These are phyloP conservation scores for Aquilaria malaccensis DNA, from an alignment of 345 rosid species.

Conservation along the genomic window DNA sequence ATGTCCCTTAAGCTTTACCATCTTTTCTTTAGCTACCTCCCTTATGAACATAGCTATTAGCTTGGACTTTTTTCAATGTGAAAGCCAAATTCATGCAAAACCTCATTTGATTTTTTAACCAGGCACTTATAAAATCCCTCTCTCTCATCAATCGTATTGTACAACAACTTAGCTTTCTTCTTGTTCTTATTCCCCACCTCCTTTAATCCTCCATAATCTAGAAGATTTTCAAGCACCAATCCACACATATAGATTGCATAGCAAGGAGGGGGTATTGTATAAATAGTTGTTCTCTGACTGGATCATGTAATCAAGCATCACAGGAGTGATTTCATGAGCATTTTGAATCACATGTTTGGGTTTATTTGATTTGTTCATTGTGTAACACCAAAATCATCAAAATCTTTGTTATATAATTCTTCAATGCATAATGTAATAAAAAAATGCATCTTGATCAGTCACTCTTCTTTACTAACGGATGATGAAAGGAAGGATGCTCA, in stretches of 20 bases:
- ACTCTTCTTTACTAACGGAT: conserved; percentile 80
- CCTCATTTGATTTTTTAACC: conserved; percentile 79
- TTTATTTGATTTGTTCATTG: neutral
- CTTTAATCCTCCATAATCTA: conserved; percentile 70
- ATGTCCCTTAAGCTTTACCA: conserved; percentile 94
- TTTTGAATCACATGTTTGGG: conserved; percentile 48
- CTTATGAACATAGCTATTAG: conserved; percentile 76
- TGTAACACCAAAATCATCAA: conserved; percentile 2
- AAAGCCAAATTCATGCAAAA: conserved; percentile 94
- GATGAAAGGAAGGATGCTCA: conserved; percentile 63
- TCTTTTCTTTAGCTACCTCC: conserved; percentile 84
- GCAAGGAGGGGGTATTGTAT: conserved; percentile 88
- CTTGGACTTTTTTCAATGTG: conserved; percentile 71
- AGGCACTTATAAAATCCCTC: conserved; percentile 78
- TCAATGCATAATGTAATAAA: conserved; percentile 3
- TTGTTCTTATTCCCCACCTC: conserved; percentile 86
- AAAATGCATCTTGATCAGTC: conserved; percentile 33
- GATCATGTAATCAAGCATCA: conserved; percentile 89
- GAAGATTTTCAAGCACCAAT: conserved; percentile 71
- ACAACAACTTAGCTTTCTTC: conserved; percentile 70
- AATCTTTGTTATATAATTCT: neutral
- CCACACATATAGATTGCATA: conserved; percentile 91
- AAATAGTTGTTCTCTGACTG: conserved; percentile 72
- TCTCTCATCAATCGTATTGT: conserved; percentile 71
- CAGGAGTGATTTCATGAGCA: conserved; percentile 57